Conservation (phyloP, 2,329 filamentous ascomycete species). For the Fusarium compactum region DNA sequence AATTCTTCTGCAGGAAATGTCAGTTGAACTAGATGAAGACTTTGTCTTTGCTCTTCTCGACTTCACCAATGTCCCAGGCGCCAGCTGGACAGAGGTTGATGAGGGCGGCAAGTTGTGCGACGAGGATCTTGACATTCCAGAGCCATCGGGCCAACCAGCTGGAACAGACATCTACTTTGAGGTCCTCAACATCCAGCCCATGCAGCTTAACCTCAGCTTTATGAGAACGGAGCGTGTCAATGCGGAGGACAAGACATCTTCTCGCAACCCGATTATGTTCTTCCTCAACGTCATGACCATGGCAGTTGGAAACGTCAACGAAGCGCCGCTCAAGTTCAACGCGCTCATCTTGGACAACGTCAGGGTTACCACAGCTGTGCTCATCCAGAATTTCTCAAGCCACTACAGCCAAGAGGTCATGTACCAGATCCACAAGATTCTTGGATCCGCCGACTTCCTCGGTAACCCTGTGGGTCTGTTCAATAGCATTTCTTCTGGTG, state of each 20-base stretch:
- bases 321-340: constrained; percentile 93
- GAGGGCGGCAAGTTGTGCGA: constrained; percentile 90
- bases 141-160: constrained; percentile 84
- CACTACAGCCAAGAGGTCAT: constrained; percentile 98
- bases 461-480: constrained; percentile 98
- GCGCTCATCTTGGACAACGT: constrained; percentile 96
- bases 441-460: constrained; percentile 96
- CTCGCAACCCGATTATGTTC: constrained; percentile 96
- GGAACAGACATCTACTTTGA: constrained; percentile 99
- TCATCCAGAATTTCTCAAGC: constrained; percentile 87
- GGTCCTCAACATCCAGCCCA: constrained; percentile 94
- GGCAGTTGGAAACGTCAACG: constrained; percentile 99
- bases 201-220: constrained; percentile 97
- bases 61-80: constrained; percentile 92
- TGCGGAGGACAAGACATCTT: constrained; percentile 91
- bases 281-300: constrained; percentile 98
- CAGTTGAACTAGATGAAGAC: constrained; percentile 95
- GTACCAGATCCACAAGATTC: constrained; percentile 95
- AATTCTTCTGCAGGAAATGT: constrained; percentile 95
- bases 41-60: constrained; percentile 97
- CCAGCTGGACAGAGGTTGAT: constrained; percentile 76
- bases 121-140: constrained; percentile 89
- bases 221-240: constrained; percentile 97
- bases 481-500: constrained; percentile 97
- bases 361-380: constrained; percentile 84